Conservation (phyloP, 768 basidiomycete species). For the Boletus barrowsii region DNA sequence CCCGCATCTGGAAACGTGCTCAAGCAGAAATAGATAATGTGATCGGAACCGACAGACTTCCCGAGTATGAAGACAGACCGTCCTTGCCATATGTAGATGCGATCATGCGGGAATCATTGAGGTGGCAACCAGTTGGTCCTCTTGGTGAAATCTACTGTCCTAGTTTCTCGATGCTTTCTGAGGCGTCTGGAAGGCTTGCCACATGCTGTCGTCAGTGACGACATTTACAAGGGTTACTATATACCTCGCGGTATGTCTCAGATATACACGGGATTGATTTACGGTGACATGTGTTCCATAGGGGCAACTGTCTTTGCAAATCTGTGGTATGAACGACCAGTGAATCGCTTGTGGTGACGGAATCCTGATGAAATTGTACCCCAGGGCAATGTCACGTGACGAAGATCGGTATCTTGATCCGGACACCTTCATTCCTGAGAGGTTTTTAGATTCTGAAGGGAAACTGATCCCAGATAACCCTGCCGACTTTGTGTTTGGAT, state of each 20-base stretch:
- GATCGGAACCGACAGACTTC: neutral
- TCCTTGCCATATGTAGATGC: conserved; percentile 10
- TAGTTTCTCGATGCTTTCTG: neutral
- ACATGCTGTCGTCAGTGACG: conserved; percentile 32
- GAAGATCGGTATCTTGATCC: neutral
- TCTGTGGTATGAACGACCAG: conserved; percentile 2
- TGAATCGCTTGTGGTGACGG: neutral
- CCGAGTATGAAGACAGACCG: conserved; percentile 1
- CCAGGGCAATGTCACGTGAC: neutral
- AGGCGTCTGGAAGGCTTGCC: conserved; percentile 7
- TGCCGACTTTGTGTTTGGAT: neutral
- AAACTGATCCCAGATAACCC: neutral
- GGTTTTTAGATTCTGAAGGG: neutral
- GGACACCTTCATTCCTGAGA: neutral
- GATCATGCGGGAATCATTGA: conserved; percentile 3
- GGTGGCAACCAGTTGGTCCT: conserved; percentile 5
- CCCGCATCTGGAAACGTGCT: conserved; percentile 10
- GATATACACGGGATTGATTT: neutral
- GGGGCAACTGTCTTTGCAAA: conserved; percentile 4
- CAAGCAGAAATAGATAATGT: conserved; percentile 10
- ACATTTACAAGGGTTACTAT: conserved; percentile 41
- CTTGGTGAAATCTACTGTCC: neutral
- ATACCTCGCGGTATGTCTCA: conserved; percentile 44
- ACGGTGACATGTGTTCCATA: neutral
- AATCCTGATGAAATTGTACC: neutral